Evolutionary conservation across 164 flowering plant genomes (phyloP).

Genomic region (Dillenia suffruticosa): DNA sequence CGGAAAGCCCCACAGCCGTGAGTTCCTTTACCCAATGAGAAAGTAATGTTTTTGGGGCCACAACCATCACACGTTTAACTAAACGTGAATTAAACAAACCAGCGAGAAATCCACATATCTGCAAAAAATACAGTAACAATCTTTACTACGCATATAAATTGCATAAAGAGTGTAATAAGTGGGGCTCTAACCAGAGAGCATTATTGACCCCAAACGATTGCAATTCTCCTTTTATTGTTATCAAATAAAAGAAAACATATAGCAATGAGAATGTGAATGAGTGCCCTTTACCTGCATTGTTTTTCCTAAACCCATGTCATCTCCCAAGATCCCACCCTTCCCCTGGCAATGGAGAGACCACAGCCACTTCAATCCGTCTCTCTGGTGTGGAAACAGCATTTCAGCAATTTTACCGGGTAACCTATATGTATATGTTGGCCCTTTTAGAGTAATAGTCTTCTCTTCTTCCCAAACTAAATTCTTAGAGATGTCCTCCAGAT

Average conservation of each 20-base stretch:
- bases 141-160: too few species aligned
- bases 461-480: constrained; percentile 25
- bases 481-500: constrained; percentile 16
- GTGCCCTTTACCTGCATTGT: constrained; percentile 86
- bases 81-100: constrained; percentile 76
- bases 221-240: too few species aligned
- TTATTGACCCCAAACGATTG: too few species aligned
- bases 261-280: too few species aligned
- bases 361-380: constrained; percentile 88
- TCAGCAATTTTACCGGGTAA: constrained; percentile 62
- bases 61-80: constrained; percentile 79
- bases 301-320: constrained; percentile 99
- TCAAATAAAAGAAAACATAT: neutral
- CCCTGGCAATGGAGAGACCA: constrained; percentile 88
- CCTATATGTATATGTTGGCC: constrained; percentile 35
- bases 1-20: constrained; percentile 72
- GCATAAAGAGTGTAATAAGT: too few species aligned
- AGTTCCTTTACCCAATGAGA: constrained; percentile 93
- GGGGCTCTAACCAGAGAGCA: too few species aligned
- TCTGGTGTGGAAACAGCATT: constrained; percentile 89
- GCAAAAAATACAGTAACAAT: constrained; percentile 7
- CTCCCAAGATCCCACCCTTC: constrained; percentile 94
- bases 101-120: constrained; percentile 87
- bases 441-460: constrained; percentile 32
- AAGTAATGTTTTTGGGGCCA: constrained; percentile 91